Conservation (phyloP, 2,329 filamentous ascomycete species). For the Cytospora piceae region DNA sequence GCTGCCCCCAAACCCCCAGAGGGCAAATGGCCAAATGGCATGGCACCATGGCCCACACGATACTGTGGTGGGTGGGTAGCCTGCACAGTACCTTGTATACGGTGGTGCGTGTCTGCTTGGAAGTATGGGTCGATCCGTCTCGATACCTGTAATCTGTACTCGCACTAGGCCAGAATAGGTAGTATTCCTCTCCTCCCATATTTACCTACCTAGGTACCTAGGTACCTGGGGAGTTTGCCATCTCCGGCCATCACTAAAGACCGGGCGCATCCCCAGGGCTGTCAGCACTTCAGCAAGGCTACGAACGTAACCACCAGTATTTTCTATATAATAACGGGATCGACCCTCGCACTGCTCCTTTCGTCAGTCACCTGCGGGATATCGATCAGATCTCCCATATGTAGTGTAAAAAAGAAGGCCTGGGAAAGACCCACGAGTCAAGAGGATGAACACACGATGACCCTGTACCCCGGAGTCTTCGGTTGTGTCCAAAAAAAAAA, state of each 20-base stretch:
- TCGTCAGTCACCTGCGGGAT: conserved; percentile 10
- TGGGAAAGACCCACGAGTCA: not conserved
- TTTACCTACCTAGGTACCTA: too few relatives aligned
- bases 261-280: not conserved
- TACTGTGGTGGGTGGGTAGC: not conserved
- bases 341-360: conserved; percentile 23
- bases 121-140: not conserved
- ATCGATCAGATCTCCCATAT: conserved; percentile 12
- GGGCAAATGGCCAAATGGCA: conserved; percentile 7
- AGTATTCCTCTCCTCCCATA: not conserved
- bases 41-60: conserved; percentile 22
- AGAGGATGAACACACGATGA: not conserved
- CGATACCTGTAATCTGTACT: not conserved
- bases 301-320: too few relatives aligned
- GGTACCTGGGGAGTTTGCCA: not conserved
- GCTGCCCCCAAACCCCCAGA: not conserved
- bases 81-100: conserved; percentile 3
- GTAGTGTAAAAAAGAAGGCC: too few relatives aligned
- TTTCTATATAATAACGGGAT: conserved; percentile 7
- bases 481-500: too few relatives aligned
- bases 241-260: too few relatives aligned
- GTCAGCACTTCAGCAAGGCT: conserved; percentile 17
- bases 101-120: conserved; percentile 4
- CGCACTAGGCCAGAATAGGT: conserved; percentile 8
- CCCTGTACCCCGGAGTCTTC: too few relatives aligned